phyloP scores from a whole-genome alignment of 2,329 filamentous ascomycete genomes.

The Zymoseptoria ardabiliae region DNA sequence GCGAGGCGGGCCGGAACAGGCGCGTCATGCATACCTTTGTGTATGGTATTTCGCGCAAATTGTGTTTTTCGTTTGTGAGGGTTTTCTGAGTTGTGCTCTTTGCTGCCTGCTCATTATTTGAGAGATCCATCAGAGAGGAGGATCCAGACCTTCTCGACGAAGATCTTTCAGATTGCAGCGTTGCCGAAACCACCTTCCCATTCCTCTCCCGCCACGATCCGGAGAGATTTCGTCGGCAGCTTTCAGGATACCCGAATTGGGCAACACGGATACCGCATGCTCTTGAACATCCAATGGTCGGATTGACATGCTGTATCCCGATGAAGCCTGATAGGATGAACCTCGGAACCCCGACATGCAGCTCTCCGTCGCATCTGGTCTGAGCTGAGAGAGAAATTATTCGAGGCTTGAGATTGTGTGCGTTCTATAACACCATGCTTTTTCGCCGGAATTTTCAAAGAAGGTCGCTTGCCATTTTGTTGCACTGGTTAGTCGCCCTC shows the following conservation, averaged over 20 bases:
- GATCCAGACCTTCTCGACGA: not conserved
- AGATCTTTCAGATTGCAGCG: not conserved
- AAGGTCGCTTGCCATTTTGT: constrained; percentile 3
- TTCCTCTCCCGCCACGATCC: constrained; percentile 14
- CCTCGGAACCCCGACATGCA: not conserved
- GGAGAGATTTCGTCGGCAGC: constrained; percentile 1
- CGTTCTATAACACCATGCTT: not conserved
- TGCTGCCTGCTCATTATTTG: constrained; percentile 5
- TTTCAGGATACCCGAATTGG: not conserved
- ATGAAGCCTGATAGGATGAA: not conserved
- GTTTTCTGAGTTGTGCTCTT: constrained; percentile 31
- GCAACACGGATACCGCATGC: not conserved
- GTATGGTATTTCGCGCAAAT: constrained; percentile 29
- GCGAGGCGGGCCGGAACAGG: constrained; percentile 23
- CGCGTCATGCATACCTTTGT: constrained; percentile 34
- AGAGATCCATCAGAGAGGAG: not conserved
- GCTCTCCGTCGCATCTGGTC: not conserved
- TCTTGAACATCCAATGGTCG: not conserved
- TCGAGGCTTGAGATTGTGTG: not conserved
- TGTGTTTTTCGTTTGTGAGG: constrained; percentile 28
- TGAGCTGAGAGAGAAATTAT: not conserved
- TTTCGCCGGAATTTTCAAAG: not conserved
- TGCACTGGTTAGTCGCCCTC: constrained; percentile 25
- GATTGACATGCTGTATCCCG: not conserved
- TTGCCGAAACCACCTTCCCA: constrained; percentile 17